Percentiles rank a stretch among this genome's conserved stretches.
Conservation (phyloP, 129 eudicot species). For the Apium graveolens region DNA sequence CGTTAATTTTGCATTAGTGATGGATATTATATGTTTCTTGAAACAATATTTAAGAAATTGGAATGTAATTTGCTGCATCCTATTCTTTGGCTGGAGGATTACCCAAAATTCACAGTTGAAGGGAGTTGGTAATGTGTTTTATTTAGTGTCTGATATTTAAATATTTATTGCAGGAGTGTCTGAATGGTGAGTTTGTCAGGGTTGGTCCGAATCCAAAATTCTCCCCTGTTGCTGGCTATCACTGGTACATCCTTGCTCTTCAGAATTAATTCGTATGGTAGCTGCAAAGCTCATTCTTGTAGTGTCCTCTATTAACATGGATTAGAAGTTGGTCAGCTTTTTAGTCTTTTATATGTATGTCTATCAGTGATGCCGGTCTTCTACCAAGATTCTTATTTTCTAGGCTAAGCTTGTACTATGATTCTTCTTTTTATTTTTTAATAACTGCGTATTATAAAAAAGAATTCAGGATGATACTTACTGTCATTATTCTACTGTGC, state of each 20-base stretch:
- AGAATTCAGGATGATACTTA: neutral
- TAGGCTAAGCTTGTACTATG: neutral
- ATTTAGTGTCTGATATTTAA: neutral
- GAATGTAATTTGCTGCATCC: neutral
- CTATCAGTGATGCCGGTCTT: neutral
- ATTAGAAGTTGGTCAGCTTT: neutral
- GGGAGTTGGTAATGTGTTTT: neutral
- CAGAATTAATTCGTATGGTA: neutral
- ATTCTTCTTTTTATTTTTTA: neutral
- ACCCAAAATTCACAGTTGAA: neutral
- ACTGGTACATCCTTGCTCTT: conserved; percentile 46
- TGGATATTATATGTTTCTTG: neutral
- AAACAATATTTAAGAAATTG: neutral
- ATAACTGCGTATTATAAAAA: neutral
- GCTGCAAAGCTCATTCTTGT: neutral
- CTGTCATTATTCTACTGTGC: conserved; percentile 29
- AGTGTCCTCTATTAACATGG: neutral
- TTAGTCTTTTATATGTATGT: neutral
- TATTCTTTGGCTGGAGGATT: conserved; percentile 17
- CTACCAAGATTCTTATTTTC: neutral
- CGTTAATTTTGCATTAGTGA: neutral
- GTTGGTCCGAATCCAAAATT: conserved; percentile 95
- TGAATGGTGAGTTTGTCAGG: conserved; percentile 95
- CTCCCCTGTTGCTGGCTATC: conserved; percentile 92
- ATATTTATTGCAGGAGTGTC: conserved; percentile 57